Conservation (phyloP, 371 early-diverging fungal species). For the Modicella reniformis region DNA sequence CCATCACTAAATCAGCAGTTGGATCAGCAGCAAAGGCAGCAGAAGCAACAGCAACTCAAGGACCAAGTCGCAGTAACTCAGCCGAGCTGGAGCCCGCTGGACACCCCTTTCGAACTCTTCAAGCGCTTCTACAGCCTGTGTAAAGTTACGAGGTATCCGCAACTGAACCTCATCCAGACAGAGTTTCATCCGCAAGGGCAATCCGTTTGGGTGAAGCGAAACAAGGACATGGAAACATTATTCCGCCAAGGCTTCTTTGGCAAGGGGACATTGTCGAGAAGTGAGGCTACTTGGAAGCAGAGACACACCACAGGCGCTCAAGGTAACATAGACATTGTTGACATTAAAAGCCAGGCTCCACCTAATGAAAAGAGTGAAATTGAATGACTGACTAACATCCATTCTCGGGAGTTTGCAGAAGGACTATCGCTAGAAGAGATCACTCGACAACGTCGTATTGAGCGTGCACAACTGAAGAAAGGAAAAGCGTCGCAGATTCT, state of each 20-base stretch:
- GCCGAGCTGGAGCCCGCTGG: conserved; percentile 6
- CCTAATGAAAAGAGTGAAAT: too few relatives aligned
- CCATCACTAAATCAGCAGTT: not conserved
- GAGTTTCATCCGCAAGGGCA: conserved; percentile 38
- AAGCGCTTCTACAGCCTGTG: conserved; percentile 1
- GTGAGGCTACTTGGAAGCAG: conserved; percentile 79
- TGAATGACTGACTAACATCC: too few relatives aligned
- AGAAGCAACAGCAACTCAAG: conserved; percentile 1
- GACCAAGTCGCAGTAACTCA: not conserved
- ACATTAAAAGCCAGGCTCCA: too few relatives aligned
- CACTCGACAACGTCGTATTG: conserved; percentile 59
- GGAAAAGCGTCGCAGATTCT: conserved; percentile 19
- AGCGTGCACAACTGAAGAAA: conserved; percentile 53
- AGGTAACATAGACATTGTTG: conserved; percentile 15
- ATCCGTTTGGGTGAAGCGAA: conserved; percentile 57
- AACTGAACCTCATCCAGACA: conserved; percentile 17
- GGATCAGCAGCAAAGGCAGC: conserved; percentile 15
- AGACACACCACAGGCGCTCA: conserved; percentile 36
- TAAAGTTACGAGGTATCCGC: not conserved
- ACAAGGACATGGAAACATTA: conserved; percentile 54
- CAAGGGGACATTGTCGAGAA: conserved; percentile 84
- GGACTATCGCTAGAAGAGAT: conserved; percentile 58
- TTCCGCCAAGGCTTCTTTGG: conserved; percentile 83
- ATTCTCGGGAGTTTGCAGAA: not conserved
- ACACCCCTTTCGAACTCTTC: conserved; percentile 1